phyloP scores from a whole-genome alignment of 352 stramenopile genomes.

The Phytopythium sindhum region DNA sequence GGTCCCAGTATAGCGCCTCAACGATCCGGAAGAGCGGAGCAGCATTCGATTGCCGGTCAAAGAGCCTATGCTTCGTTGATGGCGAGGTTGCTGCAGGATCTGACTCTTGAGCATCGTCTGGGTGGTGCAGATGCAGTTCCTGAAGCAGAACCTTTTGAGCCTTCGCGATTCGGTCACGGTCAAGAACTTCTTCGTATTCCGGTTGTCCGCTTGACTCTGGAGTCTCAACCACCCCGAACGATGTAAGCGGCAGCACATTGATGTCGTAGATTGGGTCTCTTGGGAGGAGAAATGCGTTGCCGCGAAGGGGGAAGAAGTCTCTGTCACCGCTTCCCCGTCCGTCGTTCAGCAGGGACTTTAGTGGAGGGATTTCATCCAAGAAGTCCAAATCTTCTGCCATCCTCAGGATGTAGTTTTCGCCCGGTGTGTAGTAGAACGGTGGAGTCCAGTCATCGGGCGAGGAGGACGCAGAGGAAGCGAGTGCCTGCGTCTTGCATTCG shows the following conservation, averaged over 20 bases:
- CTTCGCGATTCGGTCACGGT: constrained; percentile 41
- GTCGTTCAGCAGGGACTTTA: constrained; percentile 44
- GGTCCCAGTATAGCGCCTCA: constrained; percentile 80
- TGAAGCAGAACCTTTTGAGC: constrained; percentile 59
- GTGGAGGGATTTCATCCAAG: constrained; percentile 44
- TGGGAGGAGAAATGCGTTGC: constrained; percentile 71
- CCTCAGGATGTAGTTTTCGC: constrained; percentile 76
- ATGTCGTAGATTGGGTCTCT: constrained; percentile 56
- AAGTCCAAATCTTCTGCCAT: constrained; percentile 74
- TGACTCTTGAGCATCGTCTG: constrained; percentile 25
- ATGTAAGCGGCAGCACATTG: constrained; percentile 18
- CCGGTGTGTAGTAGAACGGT: constrained; percentile 57
- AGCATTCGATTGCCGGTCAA: constrained; percentile 7
- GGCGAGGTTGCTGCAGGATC: not conserved
- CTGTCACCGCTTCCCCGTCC: constrained; percentile 17
- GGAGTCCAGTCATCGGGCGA: constrained; percentile 48
- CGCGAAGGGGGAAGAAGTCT: constrained; percentile 51
- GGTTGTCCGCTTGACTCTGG: constrained; percentile 4
- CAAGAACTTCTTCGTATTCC: constrained; percentile 28
- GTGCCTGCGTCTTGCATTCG: constrained; percentile 62
- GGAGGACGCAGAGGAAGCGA: constrained; percentile 29
- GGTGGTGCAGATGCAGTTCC: constrained; percentile 59
- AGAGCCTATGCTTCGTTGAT: not conserved
- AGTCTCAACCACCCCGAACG: not conserved
- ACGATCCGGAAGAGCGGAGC: constrained; percentile 30